phyloP scores from a whole-genome alignment of 2,329 filamentous ascomycete genomes.

The Talaromyces sp. region DNA sequence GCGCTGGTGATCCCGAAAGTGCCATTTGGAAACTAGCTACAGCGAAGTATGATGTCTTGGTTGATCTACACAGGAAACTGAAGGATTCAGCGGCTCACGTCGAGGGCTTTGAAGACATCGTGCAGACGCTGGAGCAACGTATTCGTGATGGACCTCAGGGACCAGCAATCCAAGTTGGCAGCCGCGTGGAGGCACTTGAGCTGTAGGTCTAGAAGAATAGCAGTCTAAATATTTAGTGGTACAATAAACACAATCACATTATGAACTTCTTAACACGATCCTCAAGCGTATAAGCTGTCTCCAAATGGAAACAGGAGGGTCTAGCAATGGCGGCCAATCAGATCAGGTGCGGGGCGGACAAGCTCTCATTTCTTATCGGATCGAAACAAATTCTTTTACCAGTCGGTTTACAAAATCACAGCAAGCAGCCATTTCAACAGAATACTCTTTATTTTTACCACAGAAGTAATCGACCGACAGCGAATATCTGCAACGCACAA shows the following conservation, averaged over 20 bases:
- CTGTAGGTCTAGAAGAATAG: conserved; percentile 22
- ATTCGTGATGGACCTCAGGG: conserved; percentile 44
- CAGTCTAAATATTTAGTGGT: background rate
- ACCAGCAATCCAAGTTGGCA: conserved; percentile 30
- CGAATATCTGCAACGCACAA: conserved; percentile 16
- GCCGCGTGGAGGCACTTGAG: conserved; percentile 37
- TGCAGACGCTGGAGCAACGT: conserved; percentile 38
- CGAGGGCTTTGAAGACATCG: conserved; percentile 39
- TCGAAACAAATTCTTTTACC: conserved; percentile 19
- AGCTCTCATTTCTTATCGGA: conserved; percentile 15
- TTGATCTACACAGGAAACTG: conserved; percentile 47
- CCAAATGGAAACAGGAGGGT: conserved; percentile 7
- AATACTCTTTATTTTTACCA: background rate
- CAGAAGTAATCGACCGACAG: background rate
- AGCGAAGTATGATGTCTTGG: conserved; percentile 57
- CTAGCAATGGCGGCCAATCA: background rate
- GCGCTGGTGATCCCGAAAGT: conserved; percentile 55
- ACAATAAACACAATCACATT: background rate
- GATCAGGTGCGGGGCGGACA: conserved; percentile 25
- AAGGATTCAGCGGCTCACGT: conserved; percentile 33
- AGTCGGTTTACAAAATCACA: background rate
- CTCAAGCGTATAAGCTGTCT: background rate
- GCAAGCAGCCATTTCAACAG: background rate
- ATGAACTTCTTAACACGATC: background rate
- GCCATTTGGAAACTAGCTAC: conserved; percentile 57